These are phyloP conservation scores for Diaporthe citriasiana DNA, from an alignment of 2,329 filamentous ascomycete genomes.

Conservation along the genomic window DNA sequence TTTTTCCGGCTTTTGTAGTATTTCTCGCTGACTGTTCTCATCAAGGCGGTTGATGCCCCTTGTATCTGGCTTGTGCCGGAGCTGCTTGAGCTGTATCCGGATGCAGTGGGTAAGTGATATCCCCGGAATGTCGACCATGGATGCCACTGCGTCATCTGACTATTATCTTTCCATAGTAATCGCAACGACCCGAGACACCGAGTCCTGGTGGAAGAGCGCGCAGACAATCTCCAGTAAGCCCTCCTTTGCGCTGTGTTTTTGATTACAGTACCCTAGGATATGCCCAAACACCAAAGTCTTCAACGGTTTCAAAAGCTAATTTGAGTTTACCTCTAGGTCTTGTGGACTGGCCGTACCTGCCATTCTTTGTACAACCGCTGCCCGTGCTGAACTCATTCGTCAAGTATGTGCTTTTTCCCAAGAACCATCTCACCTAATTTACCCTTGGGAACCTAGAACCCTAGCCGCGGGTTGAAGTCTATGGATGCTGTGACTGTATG, in stretches of 20 bases:
- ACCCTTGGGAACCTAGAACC: background rate
- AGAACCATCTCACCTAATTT: background rate
- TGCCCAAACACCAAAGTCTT: no score
- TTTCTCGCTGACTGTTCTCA: background rate
- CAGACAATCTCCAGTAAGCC: background rate
- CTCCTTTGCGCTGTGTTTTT: background rate
- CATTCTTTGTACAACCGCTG: background rate
- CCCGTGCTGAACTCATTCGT: background rate
- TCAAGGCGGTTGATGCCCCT: background rate
- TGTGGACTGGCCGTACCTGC: background rate
- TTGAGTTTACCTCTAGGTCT: background rate
- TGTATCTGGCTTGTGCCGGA: background rate
- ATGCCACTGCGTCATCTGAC: no score
- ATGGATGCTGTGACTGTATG: background rate
- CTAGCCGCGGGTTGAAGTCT: background rate
- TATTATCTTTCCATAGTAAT: background rate
- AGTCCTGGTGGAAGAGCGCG: constrained; percentile 9
- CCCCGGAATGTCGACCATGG: no score
- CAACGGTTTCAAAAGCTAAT: background rate
- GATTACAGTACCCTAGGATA: no score
- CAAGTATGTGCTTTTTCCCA: background rate
- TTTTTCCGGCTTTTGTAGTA: background rate
- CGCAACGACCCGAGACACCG: background rate
- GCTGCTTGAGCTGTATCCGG: background rate
- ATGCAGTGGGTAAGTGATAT: background rate